Base-by-base conservation (phyloP, 345 rosid genomes). In the Cardiospermum halicacabum region DNA sequence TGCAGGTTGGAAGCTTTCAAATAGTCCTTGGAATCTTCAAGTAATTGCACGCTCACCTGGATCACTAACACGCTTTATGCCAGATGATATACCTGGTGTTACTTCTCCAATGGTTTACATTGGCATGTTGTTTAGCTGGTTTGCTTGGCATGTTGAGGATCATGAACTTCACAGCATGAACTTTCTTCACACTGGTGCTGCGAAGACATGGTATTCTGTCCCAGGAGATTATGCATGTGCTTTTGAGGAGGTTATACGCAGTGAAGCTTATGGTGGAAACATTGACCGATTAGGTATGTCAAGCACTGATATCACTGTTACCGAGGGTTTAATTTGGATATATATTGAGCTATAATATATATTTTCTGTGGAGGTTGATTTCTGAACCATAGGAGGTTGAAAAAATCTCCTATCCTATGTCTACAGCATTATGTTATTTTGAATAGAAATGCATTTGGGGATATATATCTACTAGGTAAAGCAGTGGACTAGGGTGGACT, bases 121-220 rank as follows among this genome's bases (percentile, higher is more conserved):
- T 40, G 99, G 98, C 47, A 95, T 95, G 99, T 43, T 95, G 78
- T 95, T 89, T 73, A 95, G 98, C 84, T 95, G 99, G 99, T 95
- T 95, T 84, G 99, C 99, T 57, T 95, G 99, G 98, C 99, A 91
- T 68, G 97, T 95, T 71, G 99, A 95, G 77, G 99, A 95, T 82
- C 99, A 95, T 54, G 99, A 95, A 69, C 97, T 95, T 75, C 98
- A 91, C 73, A 91, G 98, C 81, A 79, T 95, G 94, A 95, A 95
- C 74, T 95, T 87, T 78, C 98, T 95, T 71, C 99, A 95, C 74
- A 85, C 84, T 70, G 98, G 99, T 65, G 83, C 94, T 57, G 81
- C 94, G 25, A 95, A 95, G 82, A 91, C 99, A 50, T 95, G 97
- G 99, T 95, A 91, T 69, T 81, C 99, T 64, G 88, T 95, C 72